Evolutionary conservation across 1,284 basidiomycete genomes (phyloP), one percentile per base, ranked within the genome.

Genomic region (Rhodofomes roseus): DNA sequence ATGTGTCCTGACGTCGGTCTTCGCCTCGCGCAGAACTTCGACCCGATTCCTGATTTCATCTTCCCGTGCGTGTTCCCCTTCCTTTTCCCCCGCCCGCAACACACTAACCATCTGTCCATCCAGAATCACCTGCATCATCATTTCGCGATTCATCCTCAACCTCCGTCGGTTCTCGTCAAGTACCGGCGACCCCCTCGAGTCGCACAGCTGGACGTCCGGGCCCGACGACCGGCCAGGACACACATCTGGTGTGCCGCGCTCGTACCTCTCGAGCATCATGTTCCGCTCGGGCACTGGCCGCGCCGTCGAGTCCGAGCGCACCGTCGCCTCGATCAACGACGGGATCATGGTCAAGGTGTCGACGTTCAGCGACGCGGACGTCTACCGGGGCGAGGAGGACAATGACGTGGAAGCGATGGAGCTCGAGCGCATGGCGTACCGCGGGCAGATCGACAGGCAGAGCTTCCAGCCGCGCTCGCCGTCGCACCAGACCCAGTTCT

Each of bases 211-310:
- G 50, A 11, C 50, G 31, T 9, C 50, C 31, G 50, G 36, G 29
- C 31, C 31, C 22, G 31, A 34, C n/a, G 50, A 52, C 3, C 2
- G 29, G 31, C 6, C 7, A 2, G 41, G 20, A 22, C 48, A 51
- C 27, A 29, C 22, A 8, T 52, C 50, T 8, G n/a, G n/a, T n/a
- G 1, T 36, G 20, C 50, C 50, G 50, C 50, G 36, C 20, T 52
- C 50, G 36, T 52, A 52, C 50, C 50, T 52, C 50, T 52, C 50
- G 12, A 52, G 31, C 50, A 37, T 52, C 29, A n/a, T 52, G n/a
- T 37, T 52, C 50, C 50, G 50, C 29, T 37, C 50, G 20, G 43
- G 23, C 22, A 12, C 12, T 1, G 31, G 18, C 3, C 50, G n/a
- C 29, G n/a, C n/a, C 18, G 31, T 16, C 36, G 29, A 20, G 48